Conservation (phyloP, 1,284 basidiomycete genomes). For the Cryptococcus sp. region DNA sequence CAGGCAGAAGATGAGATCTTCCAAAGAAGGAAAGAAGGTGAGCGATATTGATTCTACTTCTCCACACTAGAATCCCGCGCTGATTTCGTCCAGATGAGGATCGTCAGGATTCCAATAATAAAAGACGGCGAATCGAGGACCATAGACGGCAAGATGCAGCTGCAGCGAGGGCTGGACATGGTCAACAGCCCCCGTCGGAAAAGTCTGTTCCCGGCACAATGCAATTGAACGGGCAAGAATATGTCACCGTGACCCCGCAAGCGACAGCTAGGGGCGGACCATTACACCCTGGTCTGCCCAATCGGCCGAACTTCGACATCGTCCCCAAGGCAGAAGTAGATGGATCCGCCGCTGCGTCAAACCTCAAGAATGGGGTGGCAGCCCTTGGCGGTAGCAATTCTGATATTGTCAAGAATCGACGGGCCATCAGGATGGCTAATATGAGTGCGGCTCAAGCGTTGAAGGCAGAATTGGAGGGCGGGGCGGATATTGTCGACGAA, state of each 20-base stretch:
- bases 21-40: slow-evolving; percentile 83
- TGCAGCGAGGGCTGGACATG: slow-evolving; percentile 24
- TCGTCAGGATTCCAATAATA: slow-evolving; percentile 83
- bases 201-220: slow-evolving; percentile 33
- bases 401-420: slow-evolving; percentile 82
- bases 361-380: slow-evolving; percentile 43
- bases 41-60: slow-evolving; percentile 34
- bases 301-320: slow-evolving; percentile 61
- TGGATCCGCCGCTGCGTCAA: slow-evolving; percentile 8
- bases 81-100: slow-evolving; percentile 70
- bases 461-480: slow-evolving; percentile 81
- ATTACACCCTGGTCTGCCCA: slow-evolving; percentile 60
- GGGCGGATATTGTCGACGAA: slow-evolving; percentile 12
- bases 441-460: slow-evolving; percentile 91
- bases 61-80: background rate
- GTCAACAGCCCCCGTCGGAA: slow-evolving; percentile 13
- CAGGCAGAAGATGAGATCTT: slow-evolving; percentile 95
- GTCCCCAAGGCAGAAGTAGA: slow-evolving; percentile 59
- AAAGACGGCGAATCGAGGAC: slow-evolving; percentile 80
- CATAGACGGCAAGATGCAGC: slow-evolving; percentile 57
- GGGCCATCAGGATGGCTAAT: slow-evolving; percentile 90
- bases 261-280: slow-evolving; percentile 41
- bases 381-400: slow-evolving; percentile 65
- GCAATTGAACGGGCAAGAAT: slow-evolving; percentile 52
- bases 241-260: slow-evolving; percentile 47